Conservation (phyloP, 2,329 filamentous ascomycete genomes). For the Chrysoporthe austroafricana region DNA sequence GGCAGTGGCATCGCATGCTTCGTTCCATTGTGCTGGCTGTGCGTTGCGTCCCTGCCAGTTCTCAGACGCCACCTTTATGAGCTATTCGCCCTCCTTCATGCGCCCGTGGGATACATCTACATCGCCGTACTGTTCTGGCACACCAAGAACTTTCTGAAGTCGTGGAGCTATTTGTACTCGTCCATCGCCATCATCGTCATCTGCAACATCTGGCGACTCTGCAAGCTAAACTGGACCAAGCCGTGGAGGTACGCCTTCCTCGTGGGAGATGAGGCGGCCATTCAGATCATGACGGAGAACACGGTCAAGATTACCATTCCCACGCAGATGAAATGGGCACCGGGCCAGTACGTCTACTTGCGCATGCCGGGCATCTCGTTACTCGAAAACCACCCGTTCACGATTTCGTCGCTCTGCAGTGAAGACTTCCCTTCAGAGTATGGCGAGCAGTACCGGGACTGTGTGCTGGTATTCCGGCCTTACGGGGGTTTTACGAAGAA, state of each 20-base stretch:
- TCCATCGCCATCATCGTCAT: slow-evolving; percentile 78
- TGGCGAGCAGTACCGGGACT: slow-evolving; percentile 84
- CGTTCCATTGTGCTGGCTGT: slow-evolving; percentile 81
- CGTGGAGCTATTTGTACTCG: slow-evolving; percentile 86
- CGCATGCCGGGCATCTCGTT: slow-evolving; percentile 91
- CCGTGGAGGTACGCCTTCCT: slow-evolving; percentile 80
- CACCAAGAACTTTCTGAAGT: slow-evolving; percentile 87
- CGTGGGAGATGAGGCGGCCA: slow-evolving; percentile 87
- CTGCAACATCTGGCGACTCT: slow-evolving; percentile 75
- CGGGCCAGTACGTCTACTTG: slow-evolving; percentile 93
- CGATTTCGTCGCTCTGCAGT: slow-evolving; percentile 88
- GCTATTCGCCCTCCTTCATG: slow-evolving; percentile 79
- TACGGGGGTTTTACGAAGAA: slow-evolving; percentile 88
- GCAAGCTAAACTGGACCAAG: slow-evolving; percentile 88
- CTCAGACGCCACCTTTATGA: slow-evolving; percentile 82
- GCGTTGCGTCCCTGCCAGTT: slow-evolving; percentile 79
- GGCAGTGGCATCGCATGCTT: slow-evolving; percentile 84
- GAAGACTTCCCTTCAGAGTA: slow-evolving; percentile 93
- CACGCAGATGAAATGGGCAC: slow-evolving; percentile 89
- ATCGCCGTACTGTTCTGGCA: slow-evolving; percentile 93
- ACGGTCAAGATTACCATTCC: slow-evolving; percentile 96
- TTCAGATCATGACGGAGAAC: slow-evolving; percentile 88
- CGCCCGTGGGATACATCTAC: slow-evolving; percentile 80
- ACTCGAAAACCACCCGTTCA: slow-evolving; percentile 94
- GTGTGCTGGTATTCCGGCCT: slow-evolving; percentile 88